Evolutionary conservation across 73 alveolate species (phyloP), one percentile per base, ranked within the genome.

Genomic region (Tetrahymena elliotti): DNA sequence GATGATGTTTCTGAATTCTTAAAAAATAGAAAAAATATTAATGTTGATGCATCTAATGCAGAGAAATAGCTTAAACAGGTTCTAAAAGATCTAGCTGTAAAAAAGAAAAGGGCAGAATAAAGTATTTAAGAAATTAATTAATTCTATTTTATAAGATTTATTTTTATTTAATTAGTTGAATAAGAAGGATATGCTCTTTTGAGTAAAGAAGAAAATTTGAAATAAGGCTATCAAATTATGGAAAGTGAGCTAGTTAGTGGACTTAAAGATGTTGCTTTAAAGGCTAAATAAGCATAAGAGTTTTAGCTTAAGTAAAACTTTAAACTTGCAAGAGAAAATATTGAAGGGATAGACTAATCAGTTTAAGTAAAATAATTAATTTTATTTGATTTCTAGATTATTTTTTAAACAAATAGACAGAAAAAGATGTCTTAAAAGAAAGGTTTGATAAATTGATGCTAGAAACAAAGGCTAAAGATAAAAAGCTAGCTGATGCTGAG

Each of bases 11-110:
- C 96, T 47, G 96, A 94, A 47, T 94, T 94, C 38, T 94, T 94
- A 33, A 94, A 84, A 52, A 94, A 94, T 94, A 84, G 96, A 94
- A 94, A 94, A 2, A 52, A 52, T 20, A 93, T 84, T 33, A 40
- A 84, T 35, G 84, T 84, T 1, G 95, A 94, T 10, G 95, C 93
- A 88, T 94, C 96, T 24, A 94, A 94, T 27, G 96, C 96, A 27
- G 93, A 94, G 54, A 92, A 88, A 11, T 84, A 94, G 47, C 93
- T 94, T 18, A 94, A 94, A 38, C 92, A 83, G 33, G 96, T 94
- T 8, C 36, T 94, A 33, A 94, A 94, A 52, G 96, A 94, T 24
- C 53, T 94, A 18, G 95, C 93, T 20, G 92, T 52, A 24, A 94
- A 94, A 47, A 94, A 92, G 35, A 94, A 94, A 94, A 47, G 53